Percentiles rank a stretch among this genome's conserved stretches.
phyloP scores from a whole-genome alignment of 2,329 filamentous ascomycete genomes.

The Zasmidium cellare region DNA sequence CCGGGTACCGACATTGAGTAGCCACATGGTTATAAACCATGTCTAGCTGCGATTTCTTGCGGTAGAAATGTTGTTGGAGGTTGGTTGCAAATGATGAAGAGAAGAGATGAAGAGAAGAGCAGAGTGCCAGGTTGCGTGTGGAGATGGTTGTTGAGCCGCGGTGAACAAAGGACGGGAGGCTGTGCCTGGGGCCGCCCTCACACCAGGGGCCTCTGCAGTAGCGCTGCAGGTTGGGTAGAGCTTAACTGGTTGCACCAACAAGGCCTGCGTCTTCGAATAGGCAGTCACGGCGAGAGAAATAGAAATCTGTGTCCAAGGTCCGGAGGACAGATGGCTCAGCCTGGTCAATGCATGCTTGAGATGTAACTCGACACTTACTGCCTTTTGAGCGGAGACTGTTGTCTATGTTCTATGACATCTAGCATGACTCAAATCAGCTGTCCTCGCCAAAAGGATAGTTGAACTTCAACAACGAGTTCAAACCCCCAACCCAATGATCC shows the following conservation, averaged over 20 bases:
- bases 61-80: background rate
- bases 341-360: background rate
- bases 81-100: background rate
- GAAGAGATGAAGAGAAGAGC: background rate
- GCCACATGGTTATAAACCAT: constrained; percentile 17
- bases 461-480: constrained; percentile 93
- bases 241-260: background rate
- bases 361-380: no score
- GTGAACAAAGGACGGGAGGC: background rate
- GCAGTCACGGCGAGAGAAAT: background rate
- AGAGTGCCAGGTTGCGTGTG: background rate
- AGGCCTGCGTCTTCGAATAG: no score
- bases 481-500: constrained; percentile 92
- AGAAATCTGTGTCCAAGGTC: background rate
- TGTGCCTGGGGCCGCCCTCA: background rate
- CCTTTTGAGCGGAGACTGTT: background rate
- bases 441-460: constrained; percentile 91
- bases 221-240: background rate
- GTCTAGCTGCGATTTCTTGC: background rate
- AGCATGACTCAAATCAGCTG: background rate
- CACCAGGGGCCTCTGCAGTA: background rate
- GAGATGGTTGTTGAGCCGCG: background rate
- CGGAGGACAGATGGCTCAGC: background rate
- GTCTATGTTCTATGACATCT: background rate
- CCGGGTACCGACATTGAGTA: constrained; percentile 17